Conservation (phyloP, 169 alveolate genomes). For the Babesia bigemina region DNA sequence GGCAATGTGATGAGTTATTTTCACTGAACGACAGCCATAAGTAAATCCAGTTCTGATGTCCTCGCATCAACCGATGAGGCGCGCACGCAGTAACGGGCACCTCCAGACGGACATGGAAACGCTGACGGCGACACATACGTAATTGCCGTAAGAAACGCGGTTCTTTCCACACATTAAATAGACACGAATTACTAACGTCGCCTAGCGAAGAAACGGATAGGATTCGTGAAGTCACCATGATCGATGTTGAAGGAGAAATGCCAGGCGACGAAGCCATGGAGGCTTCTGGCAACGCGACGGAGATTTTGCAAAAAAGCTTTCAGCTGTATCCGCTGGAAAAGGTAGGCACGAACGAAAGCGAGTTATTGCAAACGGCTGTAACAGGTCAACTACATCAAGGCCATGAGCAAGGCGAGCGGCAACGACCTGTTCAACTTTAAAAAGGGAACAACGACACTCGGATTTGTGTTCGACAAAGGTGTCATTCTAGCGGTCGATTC, state of each 20-base stretch:
- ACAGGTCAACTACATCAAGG: constrained; percentile 57
- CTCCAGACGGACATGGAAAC: background rate
- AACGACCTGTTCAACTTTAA: constrained; percentile 53
- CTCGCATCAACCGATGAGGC: too few relatives aligned
- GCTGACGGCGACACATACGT: background rate
- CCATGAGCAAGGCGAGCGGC: constrained; percentile 28
- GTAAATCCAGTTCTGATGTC: too few relatives aligned
- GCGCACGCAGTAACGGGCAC: background rate
- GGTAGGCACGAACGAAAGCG: constrained; percentile 37
- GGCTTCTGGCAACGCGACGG: constrained; percentile 66
- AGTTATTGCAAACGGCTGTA: background rate
- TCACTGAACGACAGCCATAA: too few relatives aligned
- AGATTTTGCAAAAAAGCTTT: constrained; percentile 41
- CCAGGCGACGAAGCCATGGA: constrained; percentile 33
- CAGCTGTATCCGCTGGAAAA: constrained; percentile 60
- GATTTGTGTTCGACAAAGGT: constrained; percentile 92
- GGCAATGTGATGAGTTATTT: too few relatives aligned
- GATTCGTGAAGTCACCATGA: constrained; percentile 15
- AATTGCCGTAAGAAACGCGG: constrained; percentile 1
- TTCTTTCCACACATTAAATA: background rate
- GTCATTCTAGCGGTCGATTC: constrained; percentile 98
- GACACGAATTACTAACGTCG: background rate
- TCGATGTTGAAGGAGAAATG: constrained; percentile 28
- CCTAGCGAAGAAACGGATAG: background rate
- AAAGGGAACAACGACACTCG: constrained; percentile 98